A percentile compares a stretch with the other conserved stretches of the same genome.
phyloP scores from a whole-genome alignment of 306 rosid genomes.

The Prunus kanzakura region DNA sequence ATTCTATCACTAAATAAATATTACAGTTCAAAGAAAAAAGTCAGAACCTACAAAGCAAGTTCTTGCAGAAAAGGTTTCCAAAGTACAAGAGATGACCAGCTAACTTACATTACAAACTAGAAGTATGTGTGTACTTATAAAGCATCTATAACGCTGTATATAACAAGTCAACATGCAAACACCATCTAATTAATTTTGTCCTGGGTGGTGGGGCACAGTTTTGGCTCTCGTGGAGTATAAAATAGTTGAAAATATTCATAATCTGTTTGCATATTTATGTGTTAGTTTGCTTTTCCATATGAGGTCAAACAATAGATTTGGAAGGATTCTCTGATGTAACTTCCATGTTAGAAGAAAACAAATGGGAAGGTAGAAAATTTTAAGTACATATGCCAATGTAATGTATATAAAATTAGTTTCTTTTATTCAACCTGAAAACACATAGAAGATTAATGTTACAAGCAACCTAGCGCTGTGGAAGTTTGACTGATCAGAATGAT shows the following conservation, averaged over 20 bases:
- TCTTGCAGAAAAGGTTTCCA: slow-evolving; percentile 1
- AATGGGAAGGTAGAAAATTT: slow-evolving; percentile 10
- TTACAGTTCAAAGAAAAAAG: not conserved
- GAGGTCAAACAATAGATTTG: slow-evolving; percentile 29
- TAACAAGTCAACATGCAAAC: slow-evolving; percentile 25
- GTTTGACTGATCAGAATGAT: slow-evolving; percentile 9
- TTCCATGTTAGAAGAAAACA: slow-evolving; percentile 17
- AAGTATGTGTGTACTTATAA: not conserved
- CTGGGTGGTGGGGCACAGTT: slow-evolving; percentile 20
- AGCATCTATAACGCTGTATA: slow-evolving; percentile 2
- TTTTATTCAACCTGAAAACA: slow-evolving; percentile 2
- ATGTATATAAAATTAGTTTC: not conserved
- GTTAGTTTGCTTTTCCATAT: not conserved
- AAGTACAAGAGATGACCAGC: slow-evolving; percentile 14
- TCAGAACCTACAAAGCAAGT: slow-evolving; percentile 5
- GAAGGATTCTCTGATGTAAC: slow-evolving; percentile 22
- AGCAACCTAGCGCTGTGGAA: slow-evolving; percentile 1
- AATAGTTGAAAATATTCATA: not conserved
- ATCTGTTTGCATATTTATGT: not conserved
- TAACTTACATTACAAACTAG: slow-evolving; percentile 14
- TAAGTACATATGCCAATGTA: not conserved
- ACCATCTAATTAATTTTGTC: slow-evolving; percentile 26
- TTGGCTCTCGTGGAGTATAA: slow-evolving; percentile 16
- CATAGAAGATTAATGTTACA: slow-evolving; percentile 6
- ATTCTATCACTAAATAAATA: not conserved